These are phyloP conservation scores for Xylaria sp. DNA, from an alignment of 2,329 filamentous ascomycete species.

Conservation along the genomic window DNA sequence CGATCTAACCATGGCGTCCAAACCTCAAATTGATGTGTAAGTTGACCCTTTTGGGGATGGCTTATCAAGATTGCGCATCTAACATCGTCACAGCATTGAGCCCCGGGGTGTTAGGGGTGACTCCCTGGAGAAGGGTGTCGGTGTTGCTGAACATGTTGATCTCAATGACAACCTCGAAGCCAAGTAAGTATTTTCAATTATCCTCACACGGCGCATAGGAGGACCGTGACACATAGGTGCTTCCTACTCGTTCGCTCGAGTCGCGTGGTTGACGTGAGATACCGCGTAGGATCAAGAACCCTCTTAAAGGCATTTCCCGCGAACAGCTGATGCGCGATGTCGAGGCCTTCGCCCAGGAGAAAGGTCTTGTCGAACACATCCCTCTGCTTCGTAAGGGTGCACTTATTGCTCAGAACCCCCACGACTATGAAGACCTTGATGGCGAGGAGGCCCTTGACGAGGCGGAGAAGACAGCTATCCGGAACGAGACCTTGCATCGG, in stretches of 20 bases:
- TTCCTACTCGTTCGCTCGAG: not conserved
- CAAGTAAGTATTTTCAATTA: slow-evolving; percentile 40
- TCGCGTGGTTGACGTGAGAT: slow-evolving; percentile 13
- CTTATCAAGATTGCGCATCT: not conserved
- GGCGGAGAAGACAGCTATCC: slow-evolving; percentile 61
- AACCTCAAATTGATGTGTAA: slow-evolving; percentile 14
- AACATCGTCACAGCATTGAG: slow-evolving; percentile 26
- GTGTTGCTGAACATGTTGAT: slow-evolving; percentile 39
- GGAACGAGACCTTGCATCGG: slow-evolving; percentile 66
- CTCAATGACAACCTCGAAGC: slow-evolving; percentile 46
- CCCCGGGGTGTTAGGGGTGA: slow-evolving; percentile 30
- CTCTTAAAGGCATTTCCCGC: slow-evolving; percentile 52
- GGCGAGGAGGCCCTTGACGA: slow-evolving; percentile 61
- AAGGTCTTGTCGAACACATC: slow-evolving; percentile 61
- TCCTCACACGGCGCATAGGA: not conserved
- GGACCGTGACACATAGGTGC: not conserved
- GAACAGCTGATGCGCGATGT: slow-evolving; percentile 58
- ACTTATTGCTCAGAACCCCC: slow-evolving; percentile 72
- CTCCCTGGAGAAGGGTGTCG: slow-evolving; percentile 31
- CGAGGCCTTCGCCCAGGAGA: slow-evolving; percentile 61
- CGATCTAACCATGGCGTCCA: slow-evolving; percentile 2
- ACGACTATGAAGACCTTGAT: slow-evolving; percentile 60
- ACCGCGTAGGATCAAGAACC: slow-evolving; percentile 47
- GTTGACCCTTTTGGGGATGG: not conserved
- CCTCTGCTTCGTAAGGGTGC: slow-evolving; percentile 68